Evolutionary conservation across 148 eudicot species (phyloP).

Genomic region (Spergularia bocconei): DNA sequence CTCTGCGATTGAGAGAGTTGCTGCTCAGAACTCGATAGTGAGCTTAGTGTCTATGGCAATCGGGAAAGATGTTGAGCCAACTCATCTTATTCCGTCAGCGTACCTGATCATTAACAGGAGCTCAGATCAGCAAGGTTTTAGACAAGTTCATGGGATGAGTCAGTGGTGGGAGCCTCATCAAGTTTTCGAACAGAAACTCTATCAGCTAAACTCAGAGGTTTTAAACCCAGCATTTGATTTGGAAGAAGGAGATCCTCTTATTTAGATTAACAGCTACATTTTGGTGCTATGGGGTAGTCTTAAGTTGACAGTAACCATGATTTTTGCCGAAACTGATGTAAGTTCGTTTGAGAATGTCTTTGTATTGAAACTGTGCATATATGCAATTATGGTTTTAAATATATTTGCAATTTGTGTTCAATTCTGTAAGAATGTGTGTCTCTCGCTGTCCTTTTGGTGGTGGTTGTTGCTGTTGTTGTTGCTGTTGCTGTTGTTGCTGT

Average conservation of each 20-base stretch:
- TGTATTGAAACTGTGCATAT: neutral
- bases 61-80: slow-evolving; percentile 42
- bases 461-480: too few species aligned
- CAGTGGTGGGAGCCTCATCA: slow-evolving; percentile 73
- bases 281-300: neutral
- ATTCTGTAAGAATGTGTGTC: too few species aligned
- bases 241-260: neutral
- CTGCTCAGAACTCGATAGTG: slow-evolving; percentile 43
- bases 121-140: slow-evolving; percentile 29
- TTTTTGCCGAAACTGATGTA: neutral
- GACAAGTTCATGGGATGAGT: slow-evolving; percentile 57
- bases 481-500: too few species aligned
- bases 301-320: neutral
- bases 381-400: neutral
- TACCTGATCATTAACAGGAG: slow-evolving; percentile 38
- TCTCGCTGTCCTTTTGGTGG: too few species aligned
- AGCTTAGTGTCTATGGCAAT: slow-evolving; percentile 38
- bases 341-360: slow-evolving; percentile 1
- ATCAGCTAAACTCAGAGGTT: slow-evolving; percentile 31
- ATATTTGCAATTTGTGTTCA: too few species aligned
- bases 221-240: neutral
- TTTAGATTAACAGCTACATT: neutral
- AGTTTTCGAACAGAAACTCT: slow-evolving; percentile 35
- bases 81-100: slow-evolving; percentile 62
- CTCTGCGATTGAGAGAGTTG: slow-evolving; percentile 46